Conservation (phyloP, 108 stramenopile genomes). For the Poteriospumella lacustris region DNA sequence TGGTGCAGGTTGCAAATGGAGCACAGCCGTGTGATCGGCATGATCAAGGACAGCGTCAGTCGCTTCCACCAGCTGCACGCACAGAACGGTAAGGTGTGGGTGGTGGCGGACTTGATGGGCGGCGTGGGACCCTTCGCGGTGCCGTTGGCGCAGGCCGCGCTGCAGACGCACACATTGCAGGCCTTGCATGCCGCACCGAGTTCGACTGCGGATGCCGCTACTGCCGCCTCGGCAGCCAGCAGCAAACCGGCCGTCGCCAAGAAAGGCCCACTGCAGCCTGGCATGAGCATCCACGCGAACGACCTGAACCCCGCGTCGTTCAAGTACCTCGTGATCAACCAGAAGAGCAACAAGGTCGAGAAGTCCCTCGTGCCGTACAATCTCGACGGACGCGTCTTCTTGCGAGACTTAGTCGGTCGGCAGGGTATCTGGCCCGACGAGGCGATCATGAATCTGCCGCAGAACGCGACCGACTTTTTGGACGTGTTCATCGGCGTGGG, state of each 20-base stretch:
- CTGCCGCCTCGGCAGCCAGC: no score
- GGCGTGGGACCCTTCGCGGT: constrained; percentile 95
- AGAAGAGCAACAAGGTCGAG: constrained; percentile 68
- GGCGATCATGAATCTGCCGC: constrained; percentile 93
- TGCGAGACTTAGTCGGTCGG: constrained; percentile 51
- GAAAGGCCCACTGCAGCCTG: constrained; percentile 19
- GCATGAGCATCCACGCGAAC: constrained; percentile 65
- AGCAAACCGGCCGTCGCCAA: no score
- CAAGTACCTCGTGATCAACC: constrained; percentile 69
- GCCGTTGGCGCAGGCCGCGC: constrained; percentile 55
- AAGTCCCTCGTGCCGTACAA: constrained; percentile 60
- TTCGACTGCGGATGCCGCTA: not conserved
- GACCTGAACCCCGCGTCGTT: constrained; percentile 84
- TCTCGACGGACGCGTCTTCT: constrained; percentile 76
- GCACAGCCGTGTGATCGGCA: not conserved
- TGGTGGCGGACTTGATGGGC: constrained; percentile 86
- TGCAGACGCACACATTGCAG: not conserved
- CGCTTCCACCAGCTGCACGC: constrained; percentile 13
- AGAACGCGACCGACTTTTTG: constrained; percentile 78
- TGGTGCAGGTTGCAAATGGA: constrained; percentile 10
- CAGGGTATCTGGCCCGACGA: constrained; percentile 53
- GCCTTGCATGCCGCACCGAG: not conserved
- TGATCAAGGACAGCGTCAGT: constrained; percentile 64
- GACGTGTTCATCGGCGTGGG: constrained; percentile 75
- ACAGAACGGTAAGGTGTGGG: constrained; percentile 30